Evolutionary conservation across 495 filamentous ascomycete species (phyloP), one percentile per base, ranked within the genome.

Genomic region (Xylaria nigripes): DNA sequence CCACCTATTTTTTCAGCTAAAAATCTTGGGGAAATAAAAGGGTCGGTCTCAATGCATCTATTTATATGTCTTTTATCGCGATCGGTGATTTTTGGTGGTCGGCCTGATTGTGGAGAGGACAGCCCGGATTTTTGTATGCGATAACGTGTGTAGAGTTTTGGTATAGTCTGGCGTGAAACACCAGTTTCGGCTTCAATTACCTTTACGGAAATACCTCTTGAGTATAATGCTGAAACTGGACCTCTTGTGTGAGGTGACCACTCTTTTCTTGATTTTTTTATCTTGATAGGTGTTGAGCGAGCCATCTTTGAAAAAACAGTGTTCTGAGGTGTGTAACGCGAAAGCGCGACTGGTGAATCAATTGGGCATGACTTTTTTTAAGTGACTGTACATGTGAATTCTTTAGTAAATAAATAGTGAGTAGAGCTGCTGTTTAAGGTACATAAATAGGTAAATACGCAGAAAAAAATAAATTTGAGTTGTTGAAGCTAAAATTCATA

Each of bases 11-110:
- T n/a, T n/a, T n/a, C n/a, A n/a, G n/a, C n/a, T n/a, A n/a, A n/a
- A n/a, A n/a, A n/a, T n/a, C n/a, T n/a, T n/a, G 16, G n/a, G n/a
- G 6, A 34, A 55, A 46, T 55, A 55, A 55, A 55, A 55, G 29
- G 24, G 19, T 46, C 48, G 18, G n/a, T 36, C 48, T 48, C 36
- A 55, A 55, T 55, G 6, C 16, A 32, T 36, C 25, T 36, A 32
- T 38, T 47, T 19, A 54, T 54, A 47, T 46, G 42, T 41, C 22
- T 54, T 47, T 47, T 46, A 45, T 54, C 47, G n/a, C n/a, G 5
- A 5, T 42, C 16, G 7, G 18, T 42, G 5, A 42, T 5, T 8
- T 8, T 16, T 42, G 6, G 40, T 19, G 16, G 40, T 19, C 16
- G 5, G 6, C n/a, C 16, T 8, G n/a, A 19, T 19, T 16, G 40